Base-by-base conservation (phyloP, 2,329 filamentous ascomycete genomes). In the Mollisia scopiformis region DNA sequence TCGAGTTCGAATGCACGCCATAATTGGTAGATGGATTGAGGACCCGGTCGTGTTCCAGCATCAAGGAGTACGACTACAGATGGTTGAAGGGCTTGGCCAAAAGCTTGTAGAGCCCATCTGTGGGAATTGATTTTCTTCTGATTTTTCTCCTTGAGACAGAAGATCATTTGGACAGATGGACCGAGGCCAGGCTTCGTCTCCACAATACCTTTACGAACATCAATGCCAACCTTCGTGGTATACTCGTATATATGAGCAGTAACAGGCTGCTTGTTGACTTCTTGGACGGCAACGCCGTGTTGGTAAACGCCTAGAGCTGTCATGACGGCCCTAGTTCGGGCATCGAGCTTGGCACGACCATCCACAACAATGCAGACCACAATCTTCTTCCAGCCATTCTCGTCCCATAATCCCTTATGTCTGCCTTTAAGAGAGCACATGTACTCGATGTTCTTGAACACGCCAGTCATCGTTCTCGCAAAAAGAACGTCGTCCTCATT, bases 121-220 rank as follows among this genome's bases (percentile, higher is more conserved):
- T 70, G 67, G 30, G 61, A 65, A 49, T 70, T 70, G 49, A 70
- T 66, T 55, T 70, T 70, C 59, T 68, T 67, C 19, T 62, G 56
- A 46, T 70, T 70, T 46, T 68, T 63, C 49, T 69, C 60, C 58
- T 70, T 70, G 3, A 70, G 59, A 28, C 65, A 68, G 61, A 69
- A 69, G 2, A 70, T 59, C 31, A 70, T 43, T 47, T 70, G 68
- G 4, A 68, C 64, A 2, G 68, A 67, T 39, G 25, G 46, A 96
- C 91, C 67, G 97, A 97, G 46, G 93, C 94, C 81, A 96, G 94
- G 93, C 39, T 97, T 84, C 3, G 92, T 97, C 70, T 87, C 88
- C 13, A 92, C 84, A 73, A 90, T 87, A 71, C 96, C 92, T 70
- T 94, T 92, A 57, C 89, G 88, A 3, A 94, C 93, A 25, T 93